Base-by-base conservation (phyloP, 2,329 filamentous ascomycete species). In the Diaporthe humulicola region DNA sequence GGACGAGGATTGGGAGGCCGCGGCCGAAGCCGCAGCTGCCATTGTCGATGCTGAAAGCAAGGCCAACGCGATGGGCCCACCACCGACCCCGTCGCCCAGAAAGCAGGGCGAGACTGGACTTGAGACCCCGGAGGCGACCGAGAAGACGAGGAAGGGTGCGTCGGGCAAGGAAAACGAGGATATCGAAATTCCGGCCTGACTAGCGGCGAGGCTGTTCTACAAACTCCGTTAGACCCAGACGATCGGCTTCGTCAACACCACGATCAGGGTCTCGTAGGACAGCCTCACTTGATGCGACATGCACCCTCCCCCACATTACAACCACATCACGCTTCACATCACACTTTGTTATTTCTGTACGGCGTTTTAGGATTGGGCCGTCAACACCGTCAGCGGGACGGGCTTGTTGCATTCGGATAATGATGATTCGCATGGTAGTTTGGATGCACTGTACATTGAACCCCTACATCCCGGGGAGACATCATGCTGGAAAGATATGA, bases 121-220 rank as follows among this genome's bases (percentile, higher is more conserved):
- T 3, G 69, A 70, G 36, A 60, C 60, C 22, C 71, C 67, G 8
- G 72, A 73, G 22, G 54, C 67, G 22, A 40, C 30, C 7, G 60
- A 40, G 70, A 76, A 69, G 72, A 38, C 58, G 12, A 74, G 54
- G 74, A 52, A 61, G 57, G 40, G 17, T 28, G 36, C 22, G 4
- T 30, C 40, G 12, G 74, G 73, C 69, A 76, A 76, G 48, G 74
- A 76, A 33, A 76, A 76, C 33, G 72, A 67, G 60, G 60, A 72
- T 19, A 28, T 56, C n/a, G 74, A 74, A 25, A 57, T 76, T 50
- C 74, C 74, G n/a, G 74, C 74, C 60, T 76, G 74, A 76, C 74
- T 76, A 50, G 50, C 70, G 69, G 73, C 73, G 74, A 76, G 73
- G 67, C 72, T 74, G 73, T 76, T 76, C 48, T 76, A 76, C 61